Conservation (phyloP, 805 yeast genomes). For the Clavispora asparagi region DNA sequence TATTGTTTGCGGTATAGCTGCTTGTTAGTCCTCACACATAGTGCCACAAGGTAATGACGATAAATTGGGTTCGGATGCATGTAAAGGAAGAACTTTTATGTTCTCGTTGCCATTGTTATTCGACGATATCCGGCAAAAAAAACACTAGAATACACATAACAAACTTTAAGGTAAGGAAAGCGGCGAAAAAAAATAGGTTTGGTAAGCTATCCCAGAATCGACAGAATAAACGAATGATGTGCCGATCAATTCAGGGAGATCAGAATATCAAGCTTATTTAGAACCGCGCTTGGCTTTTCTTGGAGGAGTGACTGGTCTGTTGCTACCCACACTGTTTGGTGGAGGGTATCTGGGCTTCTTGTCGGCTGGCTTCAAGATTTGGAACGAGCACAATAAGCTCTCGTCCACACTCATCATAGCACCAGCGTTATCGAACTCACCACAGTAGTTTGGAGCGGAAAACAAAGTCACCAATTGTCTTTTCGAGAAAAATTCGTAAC, state of each 20-base stretch:
- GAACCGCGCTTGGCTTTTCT: constrained; percentile 50
- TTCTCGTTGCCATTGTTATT: not conserved
- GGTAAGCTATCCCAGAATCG: not conserved
- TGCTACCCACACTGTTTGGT: constrained; percentile 33
- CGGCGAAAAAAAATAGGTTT: not conserved
- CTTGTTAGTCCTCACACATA: not conserved
- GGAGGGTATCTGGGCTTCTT: constrained; percentile 73
- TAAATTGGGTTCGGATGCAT: constrained; percentile 1
- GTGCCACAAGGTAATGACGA: constrained; percentile 1
- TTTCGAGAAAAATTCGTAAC: constrained; percentile 94
- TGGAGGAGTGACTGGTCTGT: constrained; percentile 55
- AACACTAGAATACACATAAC: constrained; percentile 2
- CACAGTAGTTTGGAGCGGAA: constrained; percentile 97
- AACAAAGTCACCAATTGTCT: constrained; percentile 94
- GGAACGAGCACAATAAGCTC: constrained; percentile 91
- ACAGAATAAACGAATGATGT: not conserved
- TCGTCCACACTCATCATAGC: constrained; percentile 99
- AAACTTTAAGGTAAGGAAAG: not conserved
- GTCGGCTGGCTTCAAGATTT: constrained; percentile 96
- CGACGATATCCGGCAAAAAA: not conserved
- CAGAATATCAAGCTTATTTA: constrained; percentile 23
- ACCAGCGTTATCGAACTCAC: constrained; percentile 98
- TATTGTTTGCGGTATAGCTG: not conserved
- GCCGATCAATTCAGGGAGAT: not conserved
- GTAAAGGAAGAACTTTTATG: constrained; percentile 1